Evolutionary conservation across 805 yeast genomes (phyloP).

Genomic region (Wickerhamiella dianesei): DNA sequence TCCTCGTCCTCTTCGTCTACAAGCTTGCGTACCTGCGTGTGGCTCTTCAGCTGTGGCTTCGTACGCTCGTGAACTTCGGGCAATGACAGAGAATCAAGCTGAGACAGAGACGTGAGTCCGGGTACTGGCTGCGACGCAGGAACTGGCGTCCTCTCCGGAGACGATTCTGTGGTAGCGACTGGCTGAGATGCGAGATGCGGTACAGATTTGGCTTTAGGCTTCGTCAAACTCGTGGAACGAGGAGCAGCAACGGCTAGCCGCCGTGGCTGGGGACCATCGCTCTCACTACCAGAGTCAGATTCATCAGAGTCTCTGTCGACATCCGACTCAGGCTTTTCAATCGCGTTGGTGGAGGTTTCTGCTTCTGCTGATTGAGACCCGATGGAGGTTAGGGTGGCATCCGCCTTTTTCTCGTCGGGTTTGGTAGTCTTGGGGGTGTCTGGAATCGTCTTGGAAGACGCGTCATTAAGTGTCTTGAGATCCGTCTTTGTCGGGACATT

Average conservation of each 20-base stretch:
- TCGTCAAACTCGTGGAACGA: neutral
- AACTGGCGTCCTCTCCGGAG: neutral
- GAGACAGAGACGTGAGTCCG: slow-evolving; percentile 1
- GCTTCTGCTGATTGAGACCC: too few species aligned
- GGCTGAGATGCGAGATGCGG: neutral
- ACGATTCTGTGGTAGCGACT: neutral
- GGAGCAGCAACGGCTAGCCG: neutral
- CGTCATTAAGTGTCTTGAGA: too few species aligned
- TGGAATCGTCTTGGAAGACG: too few species aligned
- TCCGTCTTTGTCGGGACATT: neutral
- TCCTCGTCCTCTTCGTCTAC: slow-evolving; percentile 1
- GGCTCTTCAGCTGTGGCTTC: neutral
- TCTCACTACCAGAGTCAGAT: neutral
- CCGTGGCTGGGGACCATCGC: neutral
- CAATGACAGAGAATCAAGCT: neutral
- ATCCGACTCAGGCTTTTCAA: neutral
- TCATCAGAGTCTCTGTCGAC: neutral
- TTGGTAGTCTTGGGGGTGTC: too few species aligned
- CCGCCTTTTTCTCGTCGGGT: too few species aligned
- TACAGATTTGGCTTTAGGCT: neutral
- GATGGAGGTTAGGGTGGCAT: too few species aligned
- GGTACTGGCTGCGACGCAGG: neutral
- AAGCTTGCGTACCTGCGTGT: neutral
- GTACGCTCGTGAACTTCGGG: slow-evolving; percentile 1
- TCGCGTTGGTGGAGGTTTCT: too few species aligned